Conservation (phyloP, 345 rosid species). For the Chamaenerion angustifolium region DNA sequence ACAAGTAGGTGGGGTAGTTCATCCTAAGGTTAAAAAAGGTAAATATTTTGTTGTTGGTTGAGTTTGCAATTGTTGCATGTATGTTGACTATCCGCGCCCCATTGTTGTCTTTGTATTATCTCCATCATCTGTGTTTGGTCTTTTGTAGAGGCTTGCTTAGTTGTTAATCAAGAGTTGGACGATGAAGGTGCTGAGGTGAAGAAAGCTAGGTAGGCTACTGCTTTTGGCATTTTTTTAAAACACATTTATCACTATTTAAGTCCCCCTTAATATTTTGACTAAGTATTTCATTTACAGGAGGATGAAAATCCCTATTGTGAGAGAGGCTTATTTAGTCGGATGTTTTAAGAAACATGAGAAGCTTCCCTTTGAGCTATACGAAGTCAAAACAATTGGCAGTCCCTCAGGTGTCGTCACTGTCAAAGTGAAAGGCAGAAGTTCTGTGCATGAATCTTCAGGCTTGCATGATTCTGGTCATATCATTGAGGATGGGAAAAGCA, state of each 20-base stretch:
- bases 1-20: slow-evolving; percentile 62
- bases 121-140: too few species aligned
- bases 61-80: too few species aligned
- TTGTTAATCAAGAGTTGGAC: slow-evolving; percentile 48
- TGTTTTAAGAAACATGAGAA: slow-evolving; percentile 65
- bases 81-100: too few species aligned
- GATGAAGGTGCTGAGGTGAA: slow-evolving; percentile 45
- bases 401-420: slow-evolving; percentile 55
- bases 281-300: slow-evolving; percentile 37
- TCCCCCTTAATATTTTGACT: background rate
- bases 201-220: slow-evolving; percentile 68
- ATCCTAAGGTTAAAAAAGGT: slow-evolving; percentile 73
- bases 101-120: too few species aligned
- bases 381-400: slow-evolving; percentile 61
- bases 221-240: slow-evolving; percentile 8
- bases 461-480: slow-evolving; percentile 88
- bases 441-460: slow-evolving; percentile 92
- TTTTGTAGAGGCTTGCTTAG: slow-evolving; percentile 74
- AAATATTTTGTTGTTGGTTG: slow-evolving; percentile 7
- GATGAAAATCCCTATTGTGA: slow-evolving; percentile 73
- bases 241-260: background rate
- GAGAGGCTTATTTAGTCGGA: slow-evolving; percentile 78
- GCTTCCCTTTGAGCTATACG: slow-evolving; percentile 66
- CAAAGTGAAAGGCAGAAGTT: slow-evolving; percentile 88
- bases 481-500: slow-evolving; percentile 74